These are phyloP conservation scores for Pseudogymnoascus sp. DNA, from an alignment of 2,329 filamentous ascomycete species.

Conservation along the genomic window DNA sequence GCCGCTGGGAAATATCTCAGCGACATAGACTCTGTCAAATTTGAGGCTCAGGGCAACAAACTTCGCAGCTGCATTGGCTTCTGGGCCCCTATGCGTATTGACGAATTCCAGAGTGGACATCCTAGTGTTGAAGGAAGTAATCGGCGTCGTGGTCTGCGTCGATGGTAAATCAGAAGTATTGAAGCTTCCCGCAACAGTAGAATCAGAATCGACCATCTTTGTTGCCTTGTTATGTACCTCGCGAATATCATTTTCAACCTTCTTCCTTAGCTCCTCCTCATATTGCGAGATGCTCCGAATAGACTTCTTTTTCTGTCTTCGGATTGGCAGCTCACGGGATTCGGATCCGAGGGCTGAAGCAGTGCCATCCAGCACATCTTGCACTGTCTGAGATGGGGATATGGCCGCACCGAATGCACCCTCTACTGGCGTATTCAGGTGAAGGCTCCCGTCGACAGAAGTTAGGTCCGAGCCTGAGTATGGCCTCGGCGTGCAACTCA, in stretches of 20 bases:
- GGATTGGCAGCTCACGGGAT: background rate
- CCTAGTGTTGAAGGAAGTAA: background rate
- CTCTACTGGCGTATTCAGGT: background rate
- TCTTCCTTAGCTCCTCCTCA: background rate
- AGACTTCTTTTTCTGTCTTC: background rate
- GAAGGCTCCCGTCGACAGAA: background rate
- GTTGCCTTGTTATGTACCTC: background rate
- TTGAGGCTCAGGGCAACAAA: background rate
- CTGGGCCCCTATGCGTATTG: background rate
- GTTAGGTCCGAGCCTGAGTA: slow-evolving; percentile 10
- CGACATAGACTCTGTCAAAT: background rate
- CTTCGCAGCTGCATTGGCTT: background rate
- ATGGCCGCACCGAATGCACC: no score
- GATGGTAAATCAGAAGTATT: background rate
- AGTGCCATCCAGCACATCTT: background rate
- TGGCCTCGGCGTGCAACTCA: slow-evolving; percentile 1
- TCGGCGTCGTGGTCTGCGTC: background rate
- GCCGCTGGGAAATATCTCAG: background rate
- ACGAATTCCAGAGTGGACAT: background rate
- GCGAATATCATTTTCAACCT: background rate
- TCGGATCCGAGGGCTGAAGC: background rate
- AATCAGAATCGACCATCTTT: background rate
- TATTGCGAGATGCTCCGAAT: background rate
- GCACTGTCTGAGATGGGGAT: background rate
- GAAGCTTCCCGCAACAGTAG: background rate